Evolutionary conservation across 2,329 filamentous ascomycete species (phyloP).

Genomic region (Fusarium armeniacum): DNA sequence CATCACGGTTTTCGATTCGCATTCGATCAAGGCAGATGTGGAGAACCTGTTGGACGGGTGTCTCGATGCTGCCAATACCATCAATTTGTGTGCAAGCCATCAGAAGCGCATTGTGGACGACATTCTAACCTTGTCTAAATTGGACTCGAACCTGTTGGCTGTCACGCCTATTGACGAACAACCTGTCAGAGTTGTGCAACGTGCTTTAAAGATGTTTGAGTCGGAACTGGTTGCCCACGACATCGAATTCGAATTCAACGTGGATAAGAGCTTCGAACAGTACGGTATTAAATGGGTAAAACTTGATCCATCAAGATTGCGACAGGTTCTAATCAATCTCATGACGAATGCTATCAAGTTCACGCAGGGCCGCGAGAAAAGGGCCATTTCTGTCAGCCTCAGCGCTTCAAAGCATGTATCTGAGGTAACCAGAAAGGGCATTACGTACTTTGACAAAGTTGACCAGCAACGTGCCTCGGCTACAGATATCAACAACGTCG

Average conservation of each 20-base stretch:
- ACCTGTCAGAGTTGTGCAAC: conserved; percentile 75
- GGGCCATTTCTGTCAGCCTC: conserved; percentile 74
- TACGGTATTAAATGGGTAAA: conserved; percentile 78
- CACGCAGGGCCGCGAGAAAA: conserved; percentile 70
- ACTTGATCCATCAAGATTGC: conserved; percentile 79
- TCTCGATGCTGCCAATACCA: conserved; percentile 84
- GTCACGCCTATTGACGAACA: conserved; percentile 79
- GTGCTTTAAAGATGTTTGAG: conserved; percentile 84
- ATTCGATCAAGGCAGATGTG: conserved; percentile 59
- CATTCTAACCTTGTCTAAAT: conserved; percentile 75
- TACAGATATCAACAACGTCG: conserved; percentile 63
- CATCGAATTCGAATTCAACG: conserved; percentile 77
- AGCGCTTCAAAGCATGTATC: conserved; percentile 70
- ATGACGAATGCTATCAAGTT: conserved; percentile 78
- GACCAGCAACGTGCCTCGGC: conserved; percentile 54
- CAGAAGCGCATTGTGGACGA: conserved; percentile 81
- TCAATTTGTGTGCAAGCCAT: conserved; percentile 83
- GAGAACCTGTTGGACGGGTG: conserved; percentile 67
- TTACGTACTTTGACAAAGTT: conserved; percentile 64
- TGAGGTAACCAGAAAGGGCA: conserved; percentile 57
- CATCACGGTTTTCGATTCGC: conserved; percentile 60
- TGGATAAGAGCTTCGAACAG: conserved; percentile 76
- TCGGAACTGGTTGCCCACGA: conserved; percentile 78
- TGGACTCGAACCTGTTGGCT: conserved; percentile 78
- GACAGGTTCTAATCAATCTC: conserved; percentile 83